Conservation (phyloP, 805 yeast species). For the Zygoascus bituminiphila region DNA sequence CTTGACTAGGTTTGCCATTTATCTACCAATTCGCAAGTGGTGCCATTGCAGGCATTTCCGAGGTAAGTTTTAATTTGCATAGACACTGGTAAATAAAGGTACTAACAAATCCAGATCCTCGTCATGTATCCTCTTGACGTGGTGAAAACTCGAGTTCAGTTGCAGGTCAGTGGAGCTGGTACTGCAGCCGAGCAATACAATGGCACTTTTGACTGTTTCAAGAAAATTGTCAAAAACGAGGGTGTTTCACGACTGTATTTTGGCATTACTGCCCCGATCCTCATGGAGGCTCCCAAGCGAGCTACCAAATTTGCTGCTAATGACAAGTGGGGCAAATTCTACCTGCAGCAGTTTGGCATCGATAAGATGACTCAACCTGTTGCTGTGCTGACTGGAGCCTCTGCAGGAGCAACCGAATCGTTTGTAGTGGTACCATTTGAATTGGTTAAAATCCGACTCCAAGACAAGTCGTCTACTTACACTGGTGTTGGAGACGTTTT, state of each 20-base stretch:
- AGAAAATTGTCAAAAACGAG: conserved; percentile 76
- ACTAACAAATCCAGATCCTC: conserved; percentile 39
- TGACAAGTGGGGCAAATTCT: conserved; percentile 89
- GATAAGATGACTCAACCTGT: conserved; percentile 66
- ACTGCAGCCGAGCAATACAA: conserved; percentile 49
- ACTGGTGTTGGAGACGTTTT: conserved; percentile 81
- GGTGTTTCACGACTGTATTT: conserved; percentile 79
- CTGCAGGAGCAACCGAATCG: conserved; percentile 96
- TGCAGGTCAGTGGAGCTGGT: conserved; percentile 48
- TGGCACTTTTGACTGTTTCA: conserved; percentile 78
- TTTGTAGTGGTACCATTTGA: conserved; percentile 98
- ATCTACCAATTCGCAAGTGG: conserved; percentile 86
- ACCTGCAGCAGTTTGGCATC: conserved; percentile 63
- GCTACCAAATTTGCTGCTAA: conserved; percentile 98
- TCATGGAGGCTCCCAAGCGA: conserved; percentile 99
- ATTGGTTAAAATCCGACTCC: conserved; percentile 87
- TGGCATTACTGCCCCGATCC: conserved; percentile 92
- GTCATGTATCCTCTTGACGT: conserved; percentile 97
- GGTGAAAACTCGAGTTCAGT: conserved; percentile 92
- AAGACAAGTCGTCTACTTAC: conserved; percentile 76
- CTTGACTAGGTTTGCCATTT: conserved; percentile 63
- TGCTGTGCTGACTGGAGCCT: conserved; percentile 90
- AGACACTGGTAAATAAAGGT: no score
- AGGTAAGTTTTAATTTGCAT: conserved; percentile 33
- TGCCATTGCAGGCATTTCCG: conserved; percentile 96